Percentiles rank a stretch among this genome's conserved stretches.
Conservation (phyloP, 257 asterid genomes). For the Forsythia suspensa region DNA sequence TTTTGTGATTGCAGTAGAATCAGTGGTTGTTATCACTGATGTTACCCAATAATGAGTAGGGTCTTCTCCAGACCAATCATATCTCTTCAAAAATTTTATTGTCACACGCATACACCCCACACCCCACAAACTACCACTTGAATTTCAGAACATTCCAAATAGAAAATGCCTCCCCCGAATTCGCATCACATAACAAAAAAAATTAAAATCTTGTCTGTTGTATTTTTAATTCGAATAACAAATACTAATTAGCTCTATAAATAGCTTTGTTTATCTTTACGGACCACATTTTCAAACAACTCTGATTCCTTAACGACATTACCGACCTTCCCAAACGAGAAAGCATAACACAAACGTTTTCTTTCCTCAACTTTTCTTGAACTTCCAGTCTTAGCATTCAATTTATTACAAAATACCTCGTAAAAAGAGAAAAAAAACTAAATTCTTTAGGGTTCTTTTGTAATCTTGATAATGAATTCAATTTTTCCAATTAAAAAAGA, state of each 20-base stretch:
- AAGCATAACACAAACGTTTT: not conserved
- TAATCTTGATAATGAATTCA: conserved; percentile 29
- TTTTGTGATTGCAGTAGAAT: not conserved
- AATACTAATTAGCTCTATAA: not conserved
- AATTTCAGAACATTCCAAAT: not conserved
- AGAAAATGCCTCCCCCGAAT: not conserved
- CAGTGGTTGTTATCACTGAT: not conserved
- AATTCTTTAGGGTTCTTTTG: not conserved
- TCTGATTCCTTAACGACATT: not conserved
- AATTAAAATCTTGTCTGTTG: not conserved
- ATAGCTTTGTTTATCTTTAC: not conserved
- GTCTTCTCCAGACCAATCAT: not conserved
- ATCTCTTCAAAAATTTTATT: not conserved
- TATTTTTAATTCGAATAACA: not conserved
- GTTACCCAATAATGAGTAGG: not conserved
- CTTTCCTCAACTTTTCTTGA: not conserved
- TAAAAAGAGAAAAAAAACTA: not conserved
- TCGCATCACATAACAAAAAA: no score
- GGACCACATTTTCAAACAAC: conserved; percentile 5
- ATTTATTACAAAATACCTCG: not conserved
- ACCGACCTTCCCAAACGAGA: not conserved
- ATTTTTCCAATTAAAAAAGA: conserved; percentile 29
- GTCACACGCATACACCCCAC: not conserved
- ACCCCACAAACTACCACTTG: no score
- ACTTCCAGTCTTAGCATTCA: not conserved